Evolutionary conservation across 805 yeast genomes (phyloP), one percentile per base, ranked within the genome.

Genomic region (Myxozyma mucilagina): DNA sequence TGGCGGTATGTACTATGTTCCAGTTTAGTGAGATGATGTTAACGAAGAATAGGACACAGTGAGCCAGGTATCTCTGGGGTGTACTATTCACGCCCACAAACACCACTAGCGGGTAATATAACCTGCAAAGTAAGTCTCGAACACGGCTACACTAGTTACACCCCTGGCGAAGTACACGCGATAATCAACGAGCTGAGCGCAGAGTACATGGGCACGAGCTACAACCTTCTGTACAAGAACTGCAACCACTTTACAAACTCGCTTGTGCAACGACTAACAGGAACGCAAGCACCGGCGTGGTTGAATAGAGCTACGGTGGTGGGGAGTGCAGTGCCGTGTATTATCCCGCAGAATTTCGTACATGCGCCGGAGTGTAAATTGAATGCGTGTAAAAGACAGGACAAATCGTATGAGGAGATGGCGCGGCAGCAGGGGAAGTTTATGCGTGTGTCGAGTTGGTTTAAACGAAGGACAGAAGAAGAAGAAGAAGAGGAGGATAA

Each of bases 21-120:
- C 39, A 7, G 20, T 14, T 29, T 47, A 4, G 34, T 18, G n/a
- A 29, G 36, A 14, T 48, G 20, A 34, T 18, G 8, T 24, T 14
- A 14, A 3, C 2, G 31, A 10, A 4, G 10, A 34, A 14, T 50
- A 57, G 60, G 63, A 5, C 67, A 59, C 47, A 50, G 55, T 2
- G 67, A 64, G 20, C 61, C 64, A 18, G 64, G 64, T 10, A 63
- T 63, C 20, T 63, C 67, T 8, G 67, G 67, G 20, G 67, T 63
- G 13, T 63, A 63, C 50, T 63, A 61, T 35, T 61, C 67, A 18
- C 56, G 57, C 38, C 65, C 67, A 14, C 56, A 48, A 39, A 56
- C 60, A 2, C 54, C 57, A 16, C 56, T 63, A 5, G 66, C 67
- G 7, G 67, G 67, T 1, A 50, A 50, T 5, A 61, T 61, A 9